Conservation (phyloP, 1,139 yeast genomes). For the Taphrina populina region DNA sequence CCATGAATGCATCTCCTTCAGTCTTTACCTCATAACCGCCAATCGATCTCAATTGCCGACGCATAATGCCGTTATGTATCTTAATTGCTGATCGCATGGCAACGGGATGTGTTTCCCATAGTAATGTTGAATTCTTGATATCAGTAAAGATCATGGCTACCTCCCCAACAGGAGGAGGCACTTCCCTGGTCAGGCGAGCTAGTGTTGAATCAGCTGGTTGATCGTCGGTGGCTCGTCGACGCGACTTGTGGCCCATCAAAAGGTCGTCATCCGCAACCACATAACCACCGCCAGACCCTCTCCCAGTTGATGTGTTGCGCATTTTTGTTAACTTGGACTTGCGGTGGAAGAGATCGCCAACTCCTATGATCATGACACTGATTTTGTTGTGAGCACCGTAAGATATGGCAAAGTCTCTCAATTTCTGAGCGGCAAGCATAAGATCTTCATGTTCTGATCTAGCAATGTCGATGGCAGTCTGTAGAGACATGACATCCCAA, state of each 20-base stretch:
- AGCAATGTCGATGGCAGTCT: constrained; percentile 86
- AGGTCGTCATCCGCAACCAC: constrained; percentile 27
- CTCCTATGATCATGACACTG: constrained; percentile 78
- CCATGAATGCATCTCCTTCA: constrained; percentile 99
- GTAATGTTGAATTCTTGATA: constrained; percentile 85
- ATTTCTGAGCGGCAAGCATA: constrained; percentile 86
- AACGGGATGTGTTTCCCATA: constrained; percentile 90
- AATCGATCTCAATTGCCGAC: constrained; percentile 84
- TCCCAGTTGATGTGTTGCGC: constrained; percentile 39
- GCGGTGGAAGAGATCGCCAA: constrained; percentile 49
- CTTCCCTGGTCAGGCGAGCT: constrained; percentile 51
- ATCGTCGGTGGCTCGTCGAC: constrained; percentile 28
- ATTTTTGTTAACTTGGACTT: constrained; percentile 42
- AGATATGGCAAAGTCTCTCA: constrained; percentile 90
- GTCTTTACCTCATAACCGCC: constrained; percentile 98
- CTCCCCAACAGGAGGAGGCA: constrained; percentile 91
- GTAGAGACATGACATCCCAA: constrained; percentile 82
- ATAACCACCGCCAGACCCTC: constrained; percentile 8
- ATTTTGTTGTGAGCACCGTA: constrained; percentile 83
- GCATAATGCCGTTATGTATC: constrained; percentile 89
- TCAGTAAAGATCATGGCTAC: constrained; percentile 96
- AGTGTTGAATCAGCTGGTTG: constrained; percentile 35
- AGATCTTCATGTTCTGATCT: constrained; percentile 81
- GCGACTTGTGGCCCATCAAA: constrained; percentile 21
- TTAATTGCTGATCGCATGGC: constrained; percentile 97